phyloP scores from a whole-genome alignment of 768 basidiomycete genomes.

The Russula lepida region DNA sequence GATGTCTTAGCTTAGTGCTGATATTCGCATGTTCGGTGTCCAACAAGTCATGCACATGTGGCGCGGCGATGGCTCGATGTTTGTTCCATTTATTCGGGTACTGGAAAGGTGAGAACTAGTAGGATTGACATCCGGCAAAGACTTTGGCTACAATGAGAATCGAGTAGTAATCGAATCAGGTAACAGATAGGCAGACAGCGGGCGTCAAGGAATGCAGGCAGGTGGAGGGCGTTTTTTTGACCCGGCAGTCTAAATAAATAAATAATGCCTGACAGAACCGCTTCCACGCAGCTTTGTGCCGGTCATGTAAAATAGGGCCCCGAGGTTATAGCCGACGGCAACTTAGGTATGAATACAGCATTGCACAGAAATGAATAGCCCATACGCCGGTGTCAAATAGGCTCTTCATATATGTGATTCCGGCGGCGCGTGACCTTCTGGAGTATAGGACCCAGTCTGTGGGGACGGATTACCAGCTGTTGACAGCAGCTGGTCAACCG shows the following conservation, averaged over 20 bases:
- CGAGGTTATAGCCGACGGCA: not conserved
- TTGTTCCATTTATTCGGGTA: too few relatives aligned
- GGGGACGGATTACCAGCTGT: conserved; percentile 2
- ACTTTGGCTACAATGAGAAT: conserved; percentile 2
- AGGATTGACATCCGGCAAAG: conserved; percentile 8
- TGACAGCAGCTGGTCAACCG: conserved; percentile 11
- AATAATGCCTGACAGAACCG: not conserved
- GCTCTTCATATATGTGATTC: conserved; percentile 7
- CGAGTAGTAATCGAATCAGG: conserved; percentile 9
- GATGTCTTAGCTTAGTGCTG: too few relatives aligned
- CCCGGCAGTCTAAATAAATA: conserved; percentile 1
- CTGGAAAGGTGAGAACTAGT: not conserved
- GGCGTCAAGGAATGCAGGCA: not conserved
- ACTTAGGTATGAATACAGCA: not conserved
- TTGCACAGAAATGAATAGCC: not conserved
- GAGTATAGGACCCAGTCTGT: not conserved
- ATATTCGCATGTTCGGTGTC: not conserved
- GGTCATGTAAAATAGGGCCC: not conserved
- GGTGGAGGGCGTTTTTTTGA: not conserved
- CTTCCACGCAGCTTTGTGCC: not conserved
- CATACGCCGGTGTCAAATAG: not conserved
- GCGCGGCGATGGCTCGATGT: not conserved
- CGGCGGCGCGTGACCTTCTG: conserved; percentile 10
- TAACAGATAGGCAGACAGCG: not conserved
- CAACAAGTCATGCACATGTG: not conserved